Evolutionary conservation across 148 eudicot genomes (phyloP).

Genomic region (Drosera capensis): DNA sequence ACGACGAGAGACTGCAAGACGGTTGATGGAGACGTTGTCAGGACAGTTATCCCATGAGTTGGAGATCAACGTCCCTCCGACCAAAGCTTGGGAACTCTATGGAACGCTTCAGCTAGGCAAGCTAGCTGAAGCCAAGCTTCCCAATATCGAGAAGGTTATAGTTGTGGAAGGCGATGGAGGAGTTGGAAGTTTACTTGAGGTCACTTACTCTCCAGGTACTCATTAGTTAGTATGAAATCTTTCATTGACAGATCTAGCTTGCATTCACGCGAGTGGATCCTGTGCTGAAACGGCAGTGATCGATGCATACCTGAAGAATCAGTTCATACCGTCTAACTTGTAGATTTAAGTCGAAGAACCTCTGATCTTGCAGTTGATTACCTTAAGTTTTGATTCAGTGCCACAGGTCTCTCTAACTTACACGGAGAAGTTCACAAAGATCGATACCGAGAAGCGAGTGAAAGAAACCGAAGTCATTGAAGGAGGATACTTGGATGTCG

Average conservation of each 20-base stretch:
- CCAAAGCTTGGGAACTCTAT: constrained; percentile 10
- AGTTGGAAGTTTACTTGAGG: constrained; percentile 8
- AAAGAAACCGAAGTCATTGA: constrained; percentile 42
- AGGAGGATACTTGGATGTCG: constrained; percentile 40
- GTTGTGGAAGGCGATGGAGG: constrained; percentile 11
- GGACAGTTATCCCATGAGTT: constrained; percentile 5
- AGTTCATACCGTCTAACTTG: no score
- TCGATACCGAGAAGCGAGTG: constrained; percentile 28
- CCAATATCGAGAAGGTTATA: constrained; percentile 3
- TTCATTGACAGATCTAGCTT: no score
- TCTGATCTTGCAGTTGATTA: no score
- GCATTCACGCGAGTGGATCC: no score
- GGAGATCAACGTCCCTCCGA: constrained; percentile 6
- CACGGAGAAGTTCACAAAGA: constrained; percentile 39
- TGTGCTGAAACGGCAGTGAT: no score
- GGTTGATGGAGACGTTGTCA: neutral
- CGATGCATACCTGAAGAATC: no score
- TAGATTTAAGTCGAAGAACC: no score
- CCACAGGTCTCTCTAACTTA: constrained; percentile 11
- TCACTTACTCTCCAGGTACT: constrained; percentile 8
- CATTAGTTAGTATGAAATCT: no score
- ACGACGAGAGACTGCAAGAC: no score
- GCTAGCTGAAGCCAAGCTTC: constrained; percentile 4
- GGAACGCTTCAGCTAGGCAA: constrained; percentile 6
- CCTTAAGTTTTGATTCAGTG: no score